Conservation (phyloP, 169 alveolate species). For the Plasmodium relictum region DNA sequence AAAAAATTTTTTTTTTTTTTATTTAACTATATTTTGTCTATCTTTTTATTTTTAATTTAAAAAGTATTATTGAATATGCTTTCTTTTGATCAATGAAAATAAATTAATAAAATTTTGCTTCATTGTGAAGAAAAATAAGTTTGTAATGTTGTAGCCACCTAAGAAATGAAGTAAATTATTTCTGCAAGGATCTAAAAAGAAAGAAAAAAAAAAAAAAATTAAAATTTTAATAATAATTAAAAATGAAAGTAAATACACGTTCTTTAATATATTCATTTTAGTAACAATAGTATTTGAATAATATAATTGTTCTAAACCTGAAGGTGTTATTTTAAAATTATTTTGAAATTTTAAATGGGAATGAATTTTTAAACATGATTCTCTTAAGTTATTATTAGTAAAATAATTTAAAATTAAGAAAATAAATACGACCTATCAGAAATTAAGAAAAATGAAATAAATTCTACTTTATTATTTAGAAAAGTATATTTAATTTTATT, state of each 20-base stretch:
- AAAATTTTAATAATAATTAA: background rate
- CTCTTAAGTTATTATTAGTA: background rate
- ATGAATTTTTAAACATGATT: conserved; percentile 5
- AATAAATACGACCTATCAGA: conserved; percentile 12
- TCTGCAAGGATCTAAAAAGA: conserved; percentile 19
- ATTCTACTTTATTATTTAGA: too few species aligned
- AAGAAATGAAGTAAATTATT: conserved; percentile 12
- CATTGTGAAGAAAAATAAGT: conserved; percentile 26
- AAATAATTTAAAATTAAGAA: conserved; percentile 20
- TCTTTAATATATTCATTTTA: too few species aligned
- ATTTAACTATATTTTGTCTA: background rate
- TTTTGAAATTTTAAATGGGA: background rate
- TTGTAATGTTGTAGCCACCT: conserved; percentile 45
- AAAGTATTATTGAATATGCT: background rate
- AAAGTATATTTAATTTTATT: too few species aligned
- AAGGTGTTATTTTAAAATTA: conserved; percentile 1
- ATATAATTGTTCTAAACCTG: too few species aligned
- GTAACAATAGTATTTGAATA: too few species aligned
- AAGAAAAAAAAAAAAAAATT: background rate
- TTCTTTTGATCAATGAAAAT: background rate
- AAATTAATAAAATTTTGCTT: conserved; percentile 14
- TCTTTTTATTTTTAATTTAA: too few species aligned
- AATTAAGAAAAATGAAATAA: background rate
- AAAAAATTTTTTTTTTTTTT: background rate
- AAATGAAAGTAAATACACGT: too few species aligned